Percentiles rank a stretch among this genome's conserved stretches.
phyloP scores from a whole-genome alignment of 768 basidiomycete species.

The Epithele typhae region DNA sequence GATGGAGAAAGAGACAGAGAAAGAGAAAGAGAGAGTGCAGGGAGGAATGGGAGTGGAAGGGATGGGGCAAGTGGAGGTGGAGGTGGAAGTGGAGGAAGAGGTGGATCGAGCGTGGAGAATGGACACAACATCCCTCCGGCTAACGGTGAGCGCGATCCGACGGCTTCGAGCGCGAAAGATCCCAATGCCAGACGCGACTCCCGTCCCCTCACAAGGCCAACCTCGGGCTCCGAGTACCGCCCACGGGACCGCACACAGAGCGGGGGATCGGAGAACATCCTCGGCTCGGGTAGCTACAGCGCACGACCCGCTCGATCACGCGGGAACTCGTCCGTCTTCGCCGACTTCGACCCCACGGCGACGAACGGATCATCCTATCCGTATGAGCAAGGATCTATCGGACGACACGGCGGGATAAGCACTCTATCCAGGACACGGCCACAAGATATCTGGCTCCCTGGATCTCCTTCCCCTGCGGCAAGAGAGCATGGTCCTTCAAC shows the following conservation, averaged over 20 bases:
- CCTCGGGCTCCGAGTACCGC: conserved; percentile 9
- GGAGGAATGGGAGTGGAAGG: not conserved
- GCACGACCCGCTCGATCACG: conserved; percentile 10
- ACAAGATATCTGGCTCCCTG: conserved; percentile 46
- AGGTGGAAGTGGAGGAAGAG: too few relatives aligned
- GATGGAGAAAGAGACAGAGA: not conserved
- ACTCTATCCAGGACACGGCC: conserved; percentile 22
- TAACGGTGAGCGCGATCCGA: conserved; percentile 12
- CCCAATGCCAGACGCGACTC: conserved; percentile 12
- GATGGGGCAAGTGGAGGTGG: too few relatives aligned
- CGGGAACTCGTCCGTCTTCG: conserved; percentile 19
- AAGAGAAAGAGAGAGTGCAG: conserved; percentile 6
- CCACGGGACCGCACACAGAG: conserved; percentile 14
- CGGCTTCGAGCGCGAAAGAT: conserved; percentile 2
- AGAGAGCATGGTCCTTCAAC: conserved; percentile 30
- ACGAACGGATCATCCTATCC: not conserved
- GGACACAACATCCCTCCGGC: conserved; percentile 8
- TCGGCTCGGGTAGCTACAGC: conserved; percentile 8
- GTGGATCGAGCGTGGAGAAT: conserved; percentile 6
- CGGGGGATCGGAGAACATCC: conserved; percentile 7
- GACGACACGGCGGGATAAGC: conserved; percentile 20
- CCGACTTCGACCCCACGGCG: conserved; percentile 5
- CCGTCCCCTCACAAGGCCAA: conserved; percentile 9
- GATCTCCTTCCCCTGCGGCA: conserved; percentile 34
- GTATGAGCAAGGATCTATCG: conserved; percentile 8